phyloP scores from a whole-genome alignment of 352 stramenopile genomes.

The Pythium chondricola region DNA sequence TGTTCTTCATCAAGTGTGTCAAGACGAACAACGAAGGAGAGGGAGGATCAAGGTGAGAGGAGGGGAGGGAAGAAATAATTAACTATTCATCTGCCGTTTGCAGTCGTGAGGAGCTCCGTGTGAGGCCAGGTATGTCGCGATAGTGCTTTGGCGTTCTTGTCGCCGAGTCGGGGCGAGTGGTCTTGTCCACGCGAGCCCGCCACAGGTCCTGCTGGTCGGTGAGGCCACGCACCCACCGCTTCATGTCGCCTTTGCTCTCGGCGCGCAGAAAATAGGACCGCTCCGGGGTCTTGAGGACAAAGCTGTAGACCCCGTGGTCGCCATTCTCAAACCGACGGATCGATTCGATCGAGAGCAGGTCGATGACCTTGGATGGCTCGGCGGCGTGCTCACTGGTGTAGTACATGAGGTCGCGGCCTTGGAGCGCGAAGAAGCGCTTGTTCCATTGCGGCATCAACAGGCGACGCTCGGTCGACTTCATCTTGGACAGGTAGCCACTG shows the following conservation, averaged over 20 bases:
- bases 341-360: slow-evolving; percentile 68
- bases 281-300: slow-evolving; percentile 69
- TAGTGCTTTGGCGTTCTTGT: slow-evolving; percentile 66
- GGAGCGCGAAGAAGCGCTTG: slow-evolving; percentile 74
- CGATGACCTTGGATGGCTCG: slow-evolving; percentile 63
- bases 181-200: slow-evolving; percentile 48
- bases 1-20: too few relatives aligned
- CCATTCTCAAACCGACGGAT: slow-evolving; percentile 79
- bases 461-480: slow-evolving; percentile 55
- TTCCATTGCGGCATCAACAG: slow-evolving; percentile 76
- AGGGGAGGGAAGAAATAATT: too few relatives aligned
- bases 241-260: slow-evolving; percentile 84
- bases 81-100: slow-evolving; percentile 14
- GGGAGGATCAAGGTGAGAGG: too few relatives aligned
- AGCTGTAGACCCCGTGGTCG: slow-evolving; percentile 75
- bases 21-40: too few relatives aligned
- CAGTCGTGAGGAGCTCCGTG: slow-evolving; percentile 30
- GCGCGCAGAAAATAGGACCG: slow-evolving; percentile 77
- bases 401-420: slow-evolving; percentile 75
- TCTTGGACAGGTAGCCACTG: slow-evolving; percentile 81
- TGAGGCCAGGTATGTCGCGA: slow-evolving; percentile 48
- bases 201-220: slow-evolving; percentile 80
- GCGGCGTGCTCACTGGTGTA: slow-evolving; percentile 57
- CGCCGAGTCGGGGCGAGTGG: too few relatives aligned
- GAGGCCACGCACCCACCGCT: slow-evolving; percentile 78